Evolutionary conservation across 306 rosid species (phyloP), one percentile per base, ranked within the genome.

Genomic region (Quercus ilex): DNA sequence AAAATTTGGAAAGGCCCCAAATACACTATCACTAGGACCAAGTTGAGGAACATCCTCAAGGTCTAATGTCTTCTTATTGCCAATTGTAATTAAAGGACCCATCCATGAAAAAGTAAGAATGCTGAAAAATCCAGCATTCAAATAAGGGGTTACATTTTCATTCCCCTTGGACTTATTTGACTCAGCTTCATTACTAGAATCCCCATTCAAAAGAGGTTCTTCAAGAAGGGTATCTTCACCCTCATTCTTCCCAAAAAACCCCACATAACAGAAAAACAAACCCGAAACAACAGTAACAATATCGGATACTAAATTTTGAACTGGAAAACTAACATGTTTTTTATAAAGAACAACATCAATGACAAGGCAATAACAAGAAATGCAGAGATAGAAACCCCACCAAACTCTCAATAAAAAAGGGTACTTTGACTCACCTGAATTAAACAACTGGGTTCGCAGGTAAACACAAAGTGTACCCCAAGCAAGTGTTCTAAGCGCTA

Each of bases 21-120:
- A 52, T 28, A 86, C 94, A 57, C 87, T 87, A 43, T 92, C 96
- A 31, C 20, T 26, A 52, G 35, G 69, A 23, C 78, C 82, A 70
- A 92, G 97, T 41, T 87, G 81, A 51, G 98, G 98, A 74, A 94
- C 89, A 58, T 94, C 97, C 82, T 88, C 97, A 79, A 88, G 88
- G 81, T 88, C 88, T 69, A 94, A 83, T 28, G 90, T 79, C 86
- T 89, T 94, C 81, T 85, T 84, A 63, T 83, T 80, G 20, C 98
- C 98, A 67, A 63, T 17, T 3, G 86, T 82, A 76, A 94, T 88
- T 14, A 94, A 81, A 65, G 87, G 88, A 82, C 87, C 83, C 76
- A 94, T 85, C 98, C 98, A 91, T 59, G 94, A 84, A 79, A 94
- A 91, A 13, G 91, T 87, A 56, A 94, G 93, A 69, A 86, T 49